Conservation (phyloP, 345 rosid species). For the Syzygium grande region DNA sequence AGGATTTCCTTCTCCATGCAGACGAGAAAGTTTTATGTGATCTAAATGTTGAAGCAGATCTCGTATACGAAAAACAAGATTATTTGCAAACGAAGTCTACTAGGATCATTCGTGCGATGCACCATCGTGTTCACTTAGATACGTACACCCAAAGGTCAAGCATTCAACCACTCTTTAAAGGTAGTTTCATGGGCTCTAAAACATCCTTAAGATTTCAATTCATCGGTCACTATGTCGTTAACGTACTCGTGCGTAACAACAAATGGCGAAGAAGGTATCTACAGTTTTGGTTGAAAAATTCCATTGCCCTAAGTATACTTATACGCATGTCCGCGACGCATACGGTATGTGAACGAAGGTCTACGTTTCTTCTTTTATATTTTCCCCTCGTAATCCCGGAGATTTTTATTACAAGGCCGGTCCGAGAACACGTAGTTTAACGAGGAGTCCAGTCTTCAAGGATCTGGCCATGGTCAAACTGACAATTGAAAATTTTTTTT, state of each 20-base stretch:
- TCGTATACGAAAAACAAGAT: not conserved
- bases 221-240: not conserved
- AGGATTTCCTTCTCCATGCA: not conserved
- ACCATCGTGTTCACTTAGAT: too few relatives aligned
- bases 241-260: too few relatives aligned
- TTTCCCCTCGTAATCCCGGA: not conserved
- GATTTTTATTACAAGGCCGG: not conserved
- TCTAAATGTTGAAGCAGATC: not conserved
- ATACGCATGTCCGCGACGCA: not conserved
- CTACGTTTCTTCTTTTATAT: not conserved
- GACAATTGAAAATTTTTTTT: not conserved
- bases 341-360: too few relatives aligned
- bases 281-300: not conserved
- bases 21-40: fast-evolving
- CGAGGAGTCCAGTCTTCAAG: not conserved
- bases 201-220: too few relatives aligned
- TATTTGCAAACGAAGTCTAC: not conserved
- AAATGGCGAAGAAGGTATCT: not conserved
- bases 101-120: not conserved
- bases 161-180: too few relatives aligned
- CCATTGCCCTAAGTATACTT: not conserved
- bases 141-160: too few relatives aligned
- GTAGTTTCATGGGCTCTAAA: too few relatives aligned
- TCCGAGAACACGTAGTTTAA: not conserved
- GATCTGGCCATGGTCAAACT: not conserved